Base-by-base conservation (phyloP, 2,329 filamentous ascomycete genomes). In the Neonectria magnoliae region DNA sequence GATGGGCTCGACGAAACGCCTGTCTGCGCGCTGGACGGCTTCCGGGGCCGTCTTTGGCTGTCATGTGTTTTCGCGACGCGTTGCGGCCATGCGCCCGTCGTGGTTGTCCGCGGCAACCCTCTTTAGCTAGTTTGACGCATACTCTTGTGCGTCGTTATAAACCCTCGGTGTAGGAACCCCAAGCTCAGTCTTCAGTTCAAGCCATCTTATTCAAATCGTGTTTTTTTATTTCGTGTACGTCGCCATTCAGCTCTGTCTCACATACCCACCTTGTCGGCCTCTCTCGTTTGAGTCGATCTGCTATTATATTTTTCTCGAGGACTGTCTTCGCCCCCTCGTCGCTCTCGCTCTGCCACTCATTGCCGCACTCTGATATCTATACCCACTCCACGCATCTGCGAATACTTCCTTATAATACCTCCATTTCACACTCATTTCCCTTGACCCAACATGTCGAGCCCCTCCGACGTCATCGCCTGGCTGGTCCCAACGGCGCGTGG, bases 401-500 rank as follows among this genome's bases (percentile, higher is more conserved):
- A 16, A 42, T 42, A 42, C 13, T 42, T 45, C 54, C 42, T 62
- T 65, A 57, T 58, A 59, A 57, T 65, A 65, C 25, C 47, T 33
- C 36, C 36, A 10, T 60, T 60, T 41, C 29, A 61, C 38, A 41
- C 41, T 60, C 60, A 58, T 29, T 45, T 41, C 58, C 57, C 52
- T 41, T 61, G n/a, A 25, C 58, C 48, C 58, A 66, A 48, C 45
- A 66, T 59, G 44, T 65, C 69, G 64, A 33, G 18, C 52, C 38
- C 59, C 65, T 71, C 70, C 65, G 71, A 80, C 61, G 72, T 79
- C 64, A 79, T 81, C 70, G 79, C 79, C 70, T 81, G 78, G 78
- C 78, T 81, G 68, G 75, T 81, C 54, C 79, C 78, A 44, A 78
- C 78, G 63, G 71, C 77, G 22, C 73, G 74, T 53, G 72, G 75